Percentiles rank a stretch among this genome's conserved stretches.
phyloP scores from a whole-genome alignment of 2,329 filamentous ascomycete species.

The Ceratocystis destructans region DNA sequence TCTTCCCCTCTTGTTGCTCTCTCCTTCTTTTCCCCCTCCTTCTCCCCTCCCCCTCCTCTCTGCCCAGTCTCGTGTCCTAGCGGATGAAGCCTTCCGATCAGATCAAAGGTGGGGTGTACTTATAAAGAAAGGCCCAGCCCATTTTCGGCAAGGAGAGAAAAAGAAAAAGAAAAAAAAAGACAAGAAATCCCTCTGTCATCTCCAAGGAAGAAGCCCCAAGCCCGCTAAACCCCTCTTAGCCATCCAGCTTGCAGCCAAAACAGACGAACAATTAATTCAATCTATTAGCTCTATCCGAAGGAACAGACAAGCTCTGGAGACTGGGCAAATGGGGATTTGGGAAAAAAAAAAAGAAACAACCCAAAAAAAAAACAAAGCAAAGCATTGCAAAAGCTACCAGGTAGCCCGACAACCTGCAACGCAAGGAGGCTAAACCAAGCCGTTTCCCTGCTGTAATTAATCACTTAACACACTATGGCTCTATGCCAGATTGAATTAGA shows the following conservation, averaged over 20 bases:
- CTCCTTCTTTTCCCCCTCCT: neutral
- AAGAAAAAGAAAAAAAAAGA: neutral
- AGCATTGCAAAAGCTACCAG: neutral
- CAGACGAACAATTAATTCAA: neutral
- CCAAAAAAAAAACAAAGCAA: too few relatives aligned
- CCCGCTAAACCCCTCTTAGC: neutral
- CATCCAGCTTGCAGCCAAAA: neutral
- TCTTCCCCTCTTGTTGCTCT: neutral
- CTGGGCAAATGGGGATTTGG: neutral
- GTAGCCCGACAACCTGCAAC: neutral
- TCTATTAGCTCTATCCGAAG: neutral
- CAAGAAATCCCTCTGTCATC: neutral
- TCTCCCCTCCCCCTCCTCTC: neutral
- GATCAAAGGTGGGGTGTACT: neutral
- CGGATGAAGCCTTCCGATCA: neutral
- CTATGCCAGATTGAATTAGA: neutral
- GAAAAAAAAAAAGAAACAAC: too few relatives aligned
- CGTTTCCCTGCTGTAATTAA: neutral
- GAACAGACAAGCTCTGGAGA: neutral
- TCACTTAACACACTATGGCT: neutral
- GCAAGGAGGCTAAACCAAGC: neutral
- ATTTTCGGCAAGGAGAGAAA: neutral
- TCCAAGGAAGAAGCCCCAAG: neutral
- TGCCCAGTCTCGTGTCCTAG: neutral
- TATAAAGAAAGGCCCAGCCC: neutral